Evolutionary conservation across 2,329 filamentous ascomycete species (phyloP).

Genomic region (Fusarium sp.): DNA sequence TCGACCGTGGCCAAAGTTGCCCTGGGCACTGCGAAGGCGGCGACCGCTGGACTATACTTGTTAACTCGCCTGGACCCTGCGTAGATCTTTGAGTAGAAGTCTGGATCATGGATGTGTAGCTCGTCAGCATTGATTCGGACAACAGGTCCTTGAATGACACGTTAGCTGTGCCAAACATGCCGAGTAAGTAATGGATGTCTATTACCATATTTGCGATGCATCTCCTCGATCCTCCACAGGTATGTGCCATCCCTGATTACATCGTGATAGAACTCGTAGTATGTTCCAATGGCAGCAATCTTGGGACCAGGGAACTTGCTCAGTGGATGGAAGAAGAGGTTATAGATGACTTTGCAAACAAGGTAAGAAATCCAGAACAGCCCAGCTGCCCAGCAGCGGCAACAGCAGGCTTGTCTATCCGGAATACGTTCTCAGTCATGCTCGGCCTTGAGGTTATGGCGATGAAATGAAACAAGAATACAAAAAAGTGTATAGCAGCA

Average conservation of each 20-base stretch:
- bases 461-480: neutral
- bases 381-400: neutral
- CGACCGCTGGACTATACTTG: neutral
- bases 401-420: neutral
- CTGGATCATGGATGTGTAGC: neutral
- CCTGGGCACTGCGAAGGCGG: neutral
- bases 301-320: neutral
- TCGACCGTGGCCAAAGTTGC: neutral
- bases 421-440: neutral
- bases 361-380: neutral
- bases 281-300: neutral
- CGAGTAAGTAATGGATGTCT: neutral
- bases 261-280: neutral
- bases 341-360: neutral
- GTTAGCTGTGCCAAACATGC: neutral
- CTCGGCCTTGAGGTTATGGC: neutral
- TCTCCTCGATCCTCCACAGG: neutral
- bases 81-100: neutral
- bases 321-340: neutral
- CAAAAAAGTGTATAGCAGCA: neutral
- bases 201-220: neutral
- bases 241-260: neutral
- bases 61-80: neutral
- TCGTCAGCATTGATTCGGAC: neutral
- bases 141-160: neutral